Conservation (phyloP, 176 grass and related monocot genomes). For the Juncus inflexus region DNA sequence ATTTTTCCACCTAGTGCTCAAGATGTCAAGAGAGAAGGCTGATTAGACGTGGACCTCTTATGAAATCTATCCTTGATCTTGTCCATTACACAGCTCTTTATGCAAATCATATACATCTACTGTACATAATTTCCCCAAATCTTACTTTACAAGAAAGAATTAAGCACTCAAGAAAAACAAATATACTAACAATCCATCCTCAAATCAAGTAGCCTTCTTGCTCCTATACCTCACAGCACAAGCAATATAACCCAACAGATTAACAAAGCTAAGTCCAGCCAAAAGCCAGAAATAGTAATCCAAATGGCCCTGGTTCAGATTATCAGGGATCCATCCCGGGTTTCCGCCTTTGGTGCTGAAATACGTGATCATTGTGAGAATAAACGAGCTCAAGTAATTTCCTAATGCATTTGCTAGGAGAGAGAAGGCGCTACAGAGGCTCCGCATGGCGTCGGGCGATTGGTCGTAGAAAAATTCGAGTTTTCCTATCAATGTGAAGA, state of each 20-base stretch:
- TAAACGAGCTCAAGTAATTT: slow-evolving; percentile 67
- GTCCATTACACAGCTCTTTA: no score
- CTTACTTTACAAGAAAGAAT: no score
- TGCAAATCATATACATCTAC: no score
- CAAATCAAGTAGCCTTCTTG: no score
- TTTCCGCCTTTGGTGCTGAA: slow-evolving; percentile 33
- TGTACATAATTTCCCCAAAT: no score
- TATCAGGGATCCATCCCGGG: slow-evolving; percentile 70
- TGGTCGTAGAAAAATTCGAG: slow-evolving; percentile 83
- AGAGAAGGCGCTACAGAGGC: slow-evolving; percentile 65
- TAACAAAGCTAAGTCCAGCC: slow-evolving; percentile 51
- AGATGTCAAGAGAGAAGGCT: no score
- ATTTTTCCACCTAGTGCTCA: no score
- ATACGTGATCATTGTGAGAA: slow-evolving; percentile 44
- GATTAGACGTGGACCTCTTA: no score
- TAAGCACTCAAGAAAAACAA: no score
- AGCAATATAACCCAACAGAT: slow-evolving; percentile 47
- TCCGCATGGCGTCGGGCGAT: slow-evolving; percentile 84
- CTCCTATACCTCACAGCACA: slow-evolving; percentile 55
- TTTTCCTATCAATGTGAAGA: slow-evolving; percentile 59
- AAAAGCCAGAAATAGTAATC: slow-evolving; percentile 73
- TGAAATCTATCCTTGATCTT: no score
- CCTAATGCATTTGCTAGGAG: slow-evolving; percentile 66
- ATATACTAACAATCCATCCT: no score
- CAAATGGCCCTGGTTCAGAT: slow-evolving; percentile 69